Evolutionary conservation across 2,329 filamentous ascomycete genomes (phyloP).

Genomic region (Berkeleyomyces rouxiae): DNA sequence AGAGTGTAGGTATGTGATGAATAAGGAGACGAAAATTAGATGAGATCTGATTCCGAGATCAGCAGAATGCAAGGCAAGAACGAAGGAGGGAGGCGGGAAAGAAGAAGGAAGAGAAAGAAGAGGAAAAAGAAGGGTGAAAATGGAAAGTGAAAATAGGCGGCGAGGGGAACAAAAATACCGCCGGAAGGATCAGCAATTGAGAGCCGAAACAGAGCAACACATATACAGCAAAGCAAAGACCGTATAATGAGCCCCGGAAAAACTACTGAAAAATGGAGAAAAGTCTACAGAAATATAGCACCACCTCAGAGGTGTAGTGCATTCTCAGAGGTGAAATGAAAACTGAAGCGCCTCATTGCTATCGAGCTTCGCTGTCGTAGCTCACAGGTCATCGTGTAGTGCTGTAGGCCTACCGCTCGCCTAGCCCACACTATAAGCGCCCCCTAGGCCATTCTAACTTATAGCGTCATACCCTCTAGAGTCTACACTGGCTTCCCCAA

Average conservation of each 20-base stretch:
- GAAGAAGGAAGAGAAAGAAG: background rate
- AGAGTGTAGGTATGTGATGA: slow-evolving; percentile 13
- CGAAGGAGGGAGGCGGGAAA: background rate
- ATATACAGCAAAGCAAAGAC: background rate
- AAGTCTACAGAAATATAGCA: background rate
- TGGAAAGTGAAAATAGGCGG: background rate
- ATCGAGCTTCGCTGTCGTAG: no score
- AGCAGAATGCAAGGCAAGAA: background rate
- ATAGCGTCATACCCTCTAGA: no score
- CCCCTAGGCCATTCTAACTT: no score
- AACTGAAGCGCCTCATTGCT: no score
- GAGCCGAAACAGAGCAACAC: background rate
- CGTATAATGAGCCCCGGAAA: no score
- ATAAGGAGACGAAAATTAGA: background rate
- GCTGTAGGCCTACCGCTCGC: background rate
- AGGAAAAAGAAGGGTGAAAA: background rate
- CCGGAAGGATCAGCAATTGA: background rate
- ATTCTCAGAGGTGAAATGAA: no score
- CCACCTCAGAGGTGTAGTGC: no score
- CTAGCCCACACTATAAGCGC: no score
- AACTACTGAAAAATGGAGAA: background rate
- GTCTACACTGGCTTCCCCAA: no score
- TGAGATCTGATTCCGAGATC: background rate
- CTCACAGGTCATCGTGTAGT: background rate
- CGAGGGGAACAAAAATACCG: background rate